Conservation (phyloP, 495 filamentous ascomycete genomes). For the Lasiosphaeria ovina region DNA sequence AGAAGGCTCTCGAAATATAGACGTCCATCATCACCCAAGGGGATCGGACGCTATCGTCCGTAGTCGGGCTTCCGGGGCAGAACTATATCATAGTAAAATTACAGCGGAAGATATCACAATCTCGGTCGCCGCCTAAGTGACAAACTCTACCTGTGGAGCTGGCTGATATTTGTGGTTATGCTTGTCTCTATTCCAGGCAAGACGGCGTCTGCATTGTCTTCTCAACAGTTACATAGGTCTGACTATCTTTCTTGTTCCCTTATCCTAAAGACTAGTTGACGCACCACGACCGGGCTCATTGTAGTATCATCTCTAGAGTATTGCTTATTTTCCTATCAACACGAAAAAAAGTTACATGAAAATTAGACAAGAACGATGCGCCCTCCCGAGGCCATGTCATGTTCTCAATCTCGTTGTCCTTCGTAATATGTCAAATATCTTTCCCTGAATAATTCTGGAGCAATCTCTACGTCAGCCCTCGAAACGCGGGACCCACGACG, state of each 20-base stretch:
- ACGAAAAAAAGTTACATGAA: neutral
- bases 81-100: too few relatives aligned
- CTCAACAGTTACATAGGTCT: too few relatives aligned
- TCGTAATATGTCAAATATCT: neutral
- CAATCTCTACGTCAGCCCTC: neutral
- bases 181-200: too few relatives aligned
- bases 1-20: constrained; percentile 53
- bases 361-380: neutral
- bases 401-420: neutral
- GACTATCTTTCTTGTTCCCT: too few relatives aligned
- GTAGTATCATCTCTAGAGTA: neutral
- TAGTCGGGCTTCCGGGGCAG: neutral
- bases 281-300: neutral
- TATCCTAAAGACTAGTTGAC: neutral
- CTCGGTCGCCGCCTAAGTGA: too few relatives aligned
- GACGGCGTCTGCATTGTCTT: too few relatives aligned
- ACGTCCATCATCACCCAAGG: too few relatives aligned
- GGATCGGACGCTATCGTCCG: neutral
- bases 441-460: too few relatives aligned
- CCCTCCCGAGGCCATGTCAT: neutral
- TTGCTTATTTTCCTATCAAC: neutral
- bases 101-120: too few relatives aligned
- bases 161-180: too few relatives aligned
- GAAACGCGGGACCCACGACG: neutral
- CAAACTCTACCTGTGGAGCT: too few relatives aligned